Evolutionary conservation across 2,329 filamentous ascomycete genomes (phyloP).

Genomic region (Sclerotinia nivalis): DNA sequence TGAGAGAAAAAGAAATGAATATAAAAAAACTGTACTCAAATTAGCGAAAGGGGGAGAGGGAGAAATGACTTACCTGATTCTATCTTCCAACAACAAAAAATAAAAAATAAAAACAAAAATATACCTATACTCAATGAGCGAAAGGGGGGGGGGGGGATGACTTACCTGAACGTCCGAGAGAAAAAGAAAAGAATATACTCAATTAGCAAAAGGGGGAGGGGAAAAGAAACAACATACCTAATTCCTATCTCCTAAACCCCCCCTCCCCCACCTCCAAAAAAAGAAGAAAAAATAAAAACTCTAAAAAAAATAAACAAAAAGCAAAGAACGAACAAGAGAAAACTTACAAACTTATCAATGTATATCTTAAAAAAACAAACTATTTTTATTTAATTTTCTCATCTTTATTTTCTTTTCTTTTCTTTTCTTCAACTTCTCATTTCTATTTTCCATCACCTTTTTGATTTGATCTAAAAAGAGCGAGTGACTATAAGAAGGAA

Average conservation of each 20-base stretch:
- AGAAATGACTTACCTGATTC: not conserved
- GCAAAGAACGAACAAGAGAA: not conserved
- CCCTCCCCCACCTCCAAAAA: too few species aligned
- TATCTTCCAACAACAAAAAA: not conserved
- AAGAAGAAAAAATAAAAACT: too few species aligned
- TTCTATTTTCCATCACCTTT: too few species aligned
- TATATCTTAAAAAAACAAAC: not conserved
- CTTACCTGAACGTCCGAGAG: not conserved
- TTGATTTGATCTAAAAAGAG: not conserved
- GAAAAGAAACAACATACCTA: not conserved
- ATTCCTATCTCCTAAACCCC: too few species aligned
- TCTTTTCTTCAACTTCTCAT: not conserved
- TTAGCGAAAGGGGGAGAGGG: not conserved
- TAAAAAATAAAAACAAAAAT: not conserved
- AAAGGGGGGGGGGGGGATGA: not conserved
- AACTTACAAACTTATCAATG: not conserved
- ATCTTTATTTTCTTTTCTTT: not conserved
- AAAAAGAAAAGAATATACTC: not conserved
- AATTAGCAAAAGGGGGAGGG: not conserved
- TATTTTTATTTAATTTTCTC: not conserved
- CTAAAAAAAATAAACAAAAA: not conserved
- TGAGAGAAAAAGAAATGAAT: not conserved
- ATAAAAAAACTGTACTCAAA: not conserved
- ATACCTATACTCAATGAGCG: not conserved
- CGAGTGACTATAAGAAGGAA: not conserved